Evolutionary conservation across 23 red algal species (phyloP), one percentile per base, ranked within the genome.

Genomic region (Gracilaria caudata): DNA sequence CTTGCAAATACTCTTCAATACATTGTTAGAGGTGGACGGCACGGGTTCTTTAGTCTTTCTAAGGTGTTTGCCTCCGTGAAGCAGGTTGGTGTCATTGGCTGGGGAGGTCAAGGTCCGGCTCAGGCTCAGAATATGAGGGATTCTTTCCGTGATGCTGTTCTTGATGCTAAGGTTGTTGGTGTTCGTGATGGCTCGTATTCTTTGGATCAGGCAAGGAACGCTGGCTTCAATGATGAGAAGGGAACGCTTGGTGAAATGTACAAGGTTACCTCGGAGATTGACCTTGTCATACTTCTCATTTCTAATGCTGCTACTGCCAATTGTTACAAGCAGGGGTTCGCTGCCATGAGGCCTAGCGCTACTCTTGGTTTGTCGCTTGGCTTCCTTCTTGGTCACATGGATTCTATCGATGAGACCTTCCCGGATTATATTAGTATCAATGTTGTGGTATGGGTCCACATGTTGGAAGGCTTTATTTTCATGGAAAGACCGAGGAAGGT

Each of bases 241-340:
- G 96, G 96, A 49, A 98, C 96, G 23, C 84, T 98, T n/a, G 92
- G 96, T 30, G 96, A 98, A 76, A 91, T 94, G 92, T 93, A 89
- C 55, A 86, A 90, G 23, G 96, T 98, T 10, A 94, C 95, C 82
- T 47, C 60, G 44, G 63, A 94, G 61, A 89, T 83, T 23, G 96
- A 98, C 55, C 81, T 98, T 28, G 92, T 98, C 36, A 64, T 98
- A 13, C 70, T 98, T 30, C 89, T 98, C 51, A 98, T 98, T 68
- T 86, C 86, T 43, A 92, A 98, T 70, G 96, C 87, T 17, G 96
- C 96, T 6, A 93, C 88, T 39, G 96, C 90, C 4, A 81, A 78
- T 21, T 94, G 86, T 26, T 98, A 92, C 86, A 88, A 98, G 74
- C 9, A 94, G 41, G 83, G 95, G 23, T 86, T 92, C 40, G 71